Base-by-base conservation (phyloP, 2,329 filamentous ascomycete species). In the Cytospora piceicola region DNA sequence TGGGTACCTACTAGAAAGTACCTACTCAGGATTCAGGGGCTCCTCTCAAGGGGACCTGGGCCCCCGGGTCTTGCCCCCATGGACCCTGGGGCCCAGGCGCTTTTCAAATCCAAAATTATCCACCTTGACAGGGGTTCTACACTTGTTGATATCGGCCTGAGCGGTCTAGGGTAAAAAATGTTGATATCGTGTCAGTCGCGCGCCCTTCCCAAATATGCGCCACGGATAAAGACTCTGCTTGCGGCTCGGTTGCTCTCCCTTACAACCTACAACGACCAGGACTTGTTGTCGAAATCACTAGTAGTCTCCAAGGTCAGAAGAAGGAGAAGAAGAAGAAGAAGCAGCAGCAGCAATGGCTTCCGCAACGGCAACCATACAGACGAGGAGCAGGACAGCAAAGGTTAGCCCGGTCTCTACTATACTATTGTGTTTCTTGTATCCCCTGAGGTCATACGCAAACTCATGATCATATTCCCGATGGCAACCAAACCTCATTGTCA, bases 61-160 rank as follows among this genome's bases (percentile, higher is more conserved):
- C 3, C 34, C 34, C 34, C 34, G 34, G 34, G 15, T n/a, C 39
- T n/a, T 6, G 4, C 46, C 34, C 36, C 51, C 49, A 64, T 51
- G 55, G 59, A 55, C 58, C 56, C 51, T 46, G 42, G 51, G 59
- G 61, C 30, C 53, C 61, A 63, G 56, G 53, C 60, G 46, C 34
- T 63, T 51, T 36, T 52, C 39, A 57, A 63, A 42, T 62, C 53
- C 61, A 54, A 52, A 63, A 42, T 53, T 55, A 42, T 51, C 61
- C 61, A 63, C 46, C 46, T 14, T 49, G 55, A 61, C 65, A 67
- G 54, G 65, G 65, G 55, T 67, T 34, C 4, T 14, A 29, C 61
- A 63, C 61, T 61, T 67, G 65, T 67, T 67, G 65, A 67, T 67
- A 67, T 67, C 65, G 62, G 30, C 58, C 61, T 46, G 61, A 61